phyloP scores from a whole-genome alignment of 2,329 filamentous ascomycete species.

The Aspergillus tubingensis region DNA sequence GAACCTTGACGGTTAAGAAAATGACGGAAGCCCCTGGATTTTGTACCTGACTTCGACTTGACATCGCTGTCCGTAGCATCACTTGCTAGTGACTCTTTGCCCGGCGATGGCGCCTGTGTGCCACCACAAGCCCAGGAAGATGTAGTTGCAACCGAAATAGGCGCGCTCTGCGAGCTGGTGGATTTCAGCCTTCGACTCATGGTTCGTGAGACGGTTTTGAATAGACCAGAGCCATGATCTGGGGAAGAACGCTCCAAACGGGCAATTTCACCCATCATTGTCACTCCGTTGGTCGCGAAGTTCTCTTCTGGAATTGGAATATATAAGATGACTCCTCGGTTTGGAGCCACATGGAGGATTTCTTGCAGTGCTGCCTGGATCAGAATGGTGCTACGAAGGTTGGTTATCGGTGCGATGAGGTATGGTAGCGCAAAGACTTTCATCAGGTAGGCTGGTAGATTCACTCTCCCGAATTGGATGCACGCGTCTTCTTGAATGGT shows the following conservation, averaged over 20 bases:
- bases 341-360: constrained; percentile 64
- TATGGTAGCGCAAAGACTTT: constrained; percentile 70
- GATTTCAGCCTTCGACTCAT: constrained; percentile 41
- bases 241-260: constrained; percentile 53
- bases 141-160: constrained; percentile 26
- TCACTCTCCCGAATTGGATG: constrained; percentile 72
- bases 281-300: constrained; percentile 70
- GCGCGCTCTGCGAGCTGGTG: constrained; percentile 30
- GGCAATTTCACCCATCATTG: constrained; percentile 68
- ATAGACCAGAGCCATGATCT: constrained; percentile 42
- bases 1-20: constrained; percentile 20
- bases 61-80: constrained; percentile 11
- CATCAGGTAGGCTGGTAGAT: constrained; percentile 78
- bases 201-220: constrained; percentile 43
- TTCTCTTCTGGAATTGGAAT: constrained; percentile 69
- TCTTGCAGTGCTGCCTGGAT: constrained; percentile 76
- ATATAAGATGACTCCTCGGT: constrained; percentile 74
- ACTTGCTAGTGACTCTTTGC: constrained; percentile 7
- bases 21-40: constrained; percentile 28
- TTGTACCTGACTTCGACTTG: constrained; percentile 21
- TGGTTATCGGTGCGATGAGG: constrained; percentile 71
- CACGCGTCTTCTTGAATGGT: constrained; percentile 74
- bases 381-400: constrained; percentile 77
- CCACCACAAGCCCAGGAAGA: constrained; percentile 21
- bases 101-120: background rate